Evolutionary conservation across 345 rosid genomes (phyloP).

Genomic region (Eucalyptus grandis): DNA sequence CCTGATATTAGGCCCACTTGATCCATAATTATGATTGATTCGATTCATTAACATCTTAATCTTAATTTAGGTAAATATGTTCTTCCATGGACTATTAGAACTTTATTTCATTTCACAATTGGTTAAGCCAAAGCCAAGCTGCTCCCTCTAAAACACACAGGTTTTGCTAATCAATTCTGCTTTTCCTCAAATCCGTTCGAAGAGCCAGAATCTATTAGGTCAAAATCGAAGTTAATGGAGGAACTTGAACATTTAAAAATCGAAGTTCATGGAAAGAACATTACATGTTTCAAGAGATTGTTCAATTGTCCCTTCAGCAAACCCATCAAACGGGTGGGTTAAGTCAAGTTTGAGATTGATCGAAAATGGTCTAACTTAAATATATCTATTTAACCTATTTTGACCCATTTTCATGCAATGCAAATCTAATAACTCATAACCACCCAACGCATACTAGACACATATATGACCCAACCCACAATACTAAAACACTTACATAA

Average conservation of each 20-base stretch:
- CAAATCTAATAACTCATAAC: background rate
- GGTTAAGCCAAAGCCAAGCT: background rate
- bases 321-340: accelerated
- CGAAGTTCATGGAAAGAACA: background rate
- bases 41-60: background rate
- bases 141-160: background rate
- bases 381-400: accelerated
- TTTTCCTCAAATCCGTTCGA: background rate
- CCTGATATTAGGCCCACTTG: background rate
- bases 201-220: accelerated
- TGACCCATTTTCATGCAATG: accelerated
- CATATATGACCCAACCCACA: background rate
- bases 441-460: accelerated
- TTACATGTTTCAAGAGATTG: background rate
- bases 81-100: background rate
- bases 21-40: background rate
- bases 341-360: too few species aligned
- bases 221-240: background rate
- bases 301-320: accelerated
- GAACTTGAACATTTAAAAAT: too few species aligned
- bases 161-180: background rate
- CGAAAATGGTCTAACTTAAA: accelerated
- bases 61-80: background rate
- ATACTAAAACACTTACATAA: too few species aligned
- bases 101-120: background rate